Evolutionary conservation across 2,329 filamentous ascomycete species (phyloP).

Genomic region (Mycosphaerella arachidis): DNA sequence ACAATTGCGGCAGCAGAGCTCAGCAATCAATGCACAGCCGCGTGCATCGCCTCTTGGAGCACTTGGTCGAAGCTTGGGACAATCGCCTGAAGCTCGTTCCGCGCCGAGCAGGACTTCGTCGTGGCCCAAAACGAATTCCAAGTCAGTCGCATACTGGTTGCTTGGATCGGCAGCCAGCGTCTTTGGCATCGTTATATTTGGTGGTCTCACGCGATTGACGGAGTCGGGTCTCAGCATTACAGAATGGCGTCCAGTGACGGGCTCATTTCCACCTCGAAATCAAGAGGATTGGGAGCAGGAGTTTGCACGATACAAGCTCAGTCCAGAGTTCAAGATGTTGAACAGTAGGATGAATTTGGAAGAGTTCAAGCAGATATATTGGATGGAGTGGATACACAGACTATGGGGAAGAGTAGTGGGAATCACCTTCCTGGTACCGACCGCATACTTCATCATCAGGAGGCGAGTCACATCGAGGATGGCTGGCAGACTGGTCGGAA

Average conservation of each 20-base stretch:
- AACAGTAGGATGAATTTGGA: slow-evolving; percentile 89
- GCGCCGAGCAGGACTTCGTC: slow-evolving; percentile 14
- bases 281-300: slow-evolving; percentile 83
- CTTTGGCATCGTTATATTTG: slow-evolving; percentile 95
- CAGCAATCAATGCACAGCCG: slow-evolving; percentile 14
- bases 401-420: slow-evolving; percentile 92
- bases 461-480: slow-evolving; percentile 73
- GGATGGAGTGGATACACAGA: slow-evolving; percentile 97
- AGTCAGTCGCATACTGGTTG: slow-evolving; percentile 84
- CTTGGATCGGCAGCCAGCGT: slow-evolving; percentile 86
- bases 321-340: slow-evolving; percentile 85
- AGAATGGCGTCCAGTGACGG: slow-evolving; percentile 96
- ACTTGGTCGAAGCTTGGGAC: slow-evolving; percentile 29
- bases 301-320: slow-evolving; percentile 86
- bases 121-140: slow-evolving; percentile 51
- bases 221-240: slow-evolving; percentile 97
- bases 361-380: slow-evolving; percentile 99
- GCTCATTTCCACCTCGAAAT: slow-evolving; percentile 77
- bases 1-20: slow-evolving; percentile 21
- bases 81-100: slow-evolving; percentile 3
- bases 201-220: slow-evolving; percentile 85
- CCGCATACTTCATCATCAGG: slow-evolving; percentile 79
- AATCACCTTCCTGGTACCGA: slow-evolving; percentile 80
- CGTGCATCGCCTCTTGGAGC: slow-evolving; percentile 30
- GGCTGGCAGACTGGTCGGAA: slow-evolving; percentile 72